These are phyloP conservation scores for Schizochytrium sp. DNA, from an alignment of 108 stramenopile genomes.

Conservation along the genomic window DNA sequence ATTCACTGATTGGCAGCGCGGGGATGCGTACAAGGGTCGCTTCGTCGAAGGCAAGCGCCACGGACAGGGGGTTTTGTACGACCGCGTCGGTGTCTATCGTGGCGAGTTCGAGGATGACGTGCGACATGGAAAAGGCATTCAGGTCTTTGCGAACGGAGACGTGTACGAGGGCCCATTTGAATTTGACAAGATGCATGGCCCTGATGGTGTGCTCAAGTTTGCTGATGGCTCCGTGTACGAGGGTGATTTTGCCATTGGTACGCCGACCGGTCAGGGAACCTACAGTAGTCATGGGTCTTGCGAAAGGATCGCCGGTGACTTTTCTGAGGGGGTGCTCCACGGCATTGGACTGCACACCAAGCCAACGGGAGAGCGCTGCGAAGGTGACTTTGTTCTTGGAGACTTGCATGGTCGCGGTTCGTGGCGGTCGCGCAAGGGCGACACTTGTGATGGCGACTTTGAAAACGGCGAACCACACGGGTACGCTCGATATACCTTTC, in stretches of 20 bases:
- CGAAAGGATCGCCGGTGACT: neutral
- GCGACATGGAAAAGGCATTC: neutral
- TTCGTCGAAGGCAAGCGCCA: neutral
- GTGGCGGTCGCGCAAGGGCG: neutral
- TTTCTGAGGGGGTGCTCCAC: neutral
- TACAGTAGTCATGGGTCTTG: neutral
- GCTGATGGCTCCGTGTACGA: neutral
- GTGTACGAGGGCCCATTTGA: neutral
- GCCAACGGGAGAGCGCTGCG: neutral
- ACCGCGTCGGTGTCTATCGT: neutral
- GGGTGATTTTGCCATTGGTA: neutral
- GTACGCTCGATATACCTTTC: too few species aligned
- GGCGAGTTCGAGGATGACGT: neutral
- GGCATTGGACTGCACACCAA: neutral
- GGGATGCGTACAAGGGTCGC: neutral
- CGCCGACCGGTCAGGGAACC: neutral
- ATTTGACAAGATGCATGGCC: neutral
- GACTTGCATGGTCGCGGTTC: neutral
- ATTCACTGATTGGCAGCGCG: neutral
- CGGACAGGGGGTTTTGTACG: neutral
- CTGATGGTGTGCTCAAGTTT: neutral
- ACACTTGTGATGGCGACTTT: neutral
- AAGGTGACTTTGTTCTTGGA: neutral
- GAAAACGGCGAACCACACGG: neutral
- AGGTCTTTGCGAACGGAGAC: constrained; percentile 7